Evolutionary conservation across 1,284 basidiomycete genomes (phyloP).

Genomic region (Puccinia polysora): DNA sequence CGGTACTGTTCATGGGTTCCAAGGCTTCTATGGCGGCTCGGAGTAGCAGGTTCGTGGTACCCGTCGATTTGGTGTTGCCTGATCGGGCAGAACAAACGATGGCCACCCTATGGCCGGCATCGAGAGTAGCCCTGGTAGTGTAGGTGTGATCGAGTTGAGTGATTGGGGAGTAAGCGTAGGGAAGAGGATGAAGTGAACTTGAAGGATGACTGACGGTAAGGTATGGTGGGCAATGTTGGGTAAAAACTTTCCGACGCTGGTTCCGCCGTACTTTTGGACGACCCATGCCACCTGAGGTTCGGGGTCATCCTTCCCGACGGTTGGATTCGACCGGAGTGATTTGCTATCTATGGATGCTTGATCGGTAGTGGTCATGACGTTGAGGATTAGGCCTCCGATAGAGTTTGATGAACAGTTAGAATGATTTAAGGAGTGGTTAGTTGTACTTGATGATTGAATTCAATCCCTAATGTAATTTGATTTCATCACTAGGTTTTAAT

Average conservation of each 20-base stretch:
- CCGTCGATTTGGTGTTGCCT: constrained; percentile 85
- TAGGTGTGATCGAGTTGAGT: constrained; percentile 36
- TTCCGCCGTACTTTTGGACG: constrained; percentile 94
- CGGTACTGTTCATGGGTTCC: constrained; percentile 49
- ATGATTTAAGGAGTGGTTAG: no score
- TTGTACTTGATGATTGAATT: no score
- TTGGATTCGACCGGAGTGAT: no score
- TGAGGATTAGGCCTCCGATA: no score
- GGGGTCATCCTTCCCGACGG: no score
- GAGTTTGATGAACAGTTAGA: no score
- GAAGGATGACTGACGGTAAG: constrained; percentile 70
- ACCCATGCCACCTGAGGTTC: constrained; percentile 61
- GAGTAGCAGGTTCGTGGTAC: constrained; percentile 89
- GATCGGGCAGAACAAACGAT: constrained; percentile 95
- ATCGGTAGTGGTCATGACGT: no score
- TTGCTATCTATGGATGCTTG: no score
- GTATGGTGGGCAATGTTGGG: constrained; percentile 74
- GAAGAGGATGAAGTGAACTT: no score
- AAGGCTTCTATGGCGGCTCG: constrained; percentile 78
- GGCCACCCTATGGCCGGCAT: constrained; percentile 71
- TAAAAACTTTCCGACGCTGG: constrained; percentile 90
- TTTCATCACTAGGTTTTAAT: no score
- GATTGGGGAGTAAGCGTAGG: constrained; percentile 16
- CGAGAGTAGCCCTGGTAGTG: constrained; percentile 67
- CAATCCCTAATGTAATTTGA: no score